These are phyloP conservation scores for Drechslera avenae DNA, from an alignment of 2,329 filamentous ascomycete genomes.

Conservation along the genomic window DNA sequence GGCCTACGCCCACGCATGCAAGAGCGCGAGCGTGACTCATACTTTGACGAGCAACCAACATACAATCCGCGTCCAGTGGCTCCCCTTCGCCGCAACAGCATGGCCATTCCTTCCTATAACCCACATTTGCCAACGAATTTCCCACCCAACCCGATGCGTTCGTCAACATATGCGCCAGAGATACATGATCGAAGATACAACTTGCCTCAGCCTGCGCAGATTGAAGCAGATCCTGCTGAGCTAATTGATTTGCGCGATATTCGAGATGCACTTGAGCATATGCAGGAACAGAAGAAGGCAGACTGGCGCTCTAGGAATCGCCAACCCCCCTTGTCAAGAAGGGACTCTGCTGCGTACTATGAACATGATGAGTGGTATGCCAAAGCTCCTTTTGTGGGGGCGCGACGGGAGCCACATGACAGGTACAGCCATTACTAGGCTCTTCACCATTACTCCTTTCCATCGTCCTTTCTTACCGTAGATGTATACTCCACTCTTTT, in stretches of 20 bases:
- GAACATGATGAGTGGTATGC: too few species aligned
- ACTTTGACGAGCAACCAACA: slow-evolving; percentile 14
- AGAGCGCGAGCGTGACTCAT: neutral
- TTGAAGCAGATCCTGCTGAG: neutral
- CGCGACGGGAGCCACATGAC: too few species aligned
- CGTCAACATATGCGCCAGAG: slow-evolving; percentile 11
- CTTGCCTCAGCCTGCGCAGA: neutral
- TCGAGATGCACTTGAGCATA: slow-evolving; percentile 10
- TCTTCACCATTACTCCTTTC: too few species aligned
- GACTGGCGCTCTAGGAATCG: too few species aligned
- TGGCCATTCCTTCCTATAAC: neutral
- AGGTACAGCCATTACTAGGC: too few species aligned
- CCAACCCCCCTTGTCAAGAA: too few species aligned
- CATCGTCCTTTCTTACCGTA: too few species aligned
- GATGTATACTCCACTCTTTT: too few species aligned
- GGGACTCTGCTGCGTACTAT: too few species aligned
- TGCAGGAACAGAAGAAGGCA: slow-evolving; percentile 4
- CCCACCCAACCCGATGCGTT: slow-evolving; percentile 16
- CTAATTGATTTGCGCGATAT: slow-evolving; percentile 5
- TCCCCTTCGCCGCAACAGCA: slow-evolving; percentile 19
- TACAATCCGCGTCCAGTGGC: slow-evolving; percentile 6
- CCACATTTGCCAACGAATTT: slow-evolving; percentile 13
- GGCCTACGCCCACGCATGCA: slow-evolving; percentile 1
- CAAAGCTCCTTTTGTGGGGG: too few species aligned
- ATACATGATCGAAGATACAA: slow-evolving; percentile 4